Base-by-base conservation (phyloP, 2,329 filamentous ascomycete genomes). In the Xylaria sp. region DNA sequence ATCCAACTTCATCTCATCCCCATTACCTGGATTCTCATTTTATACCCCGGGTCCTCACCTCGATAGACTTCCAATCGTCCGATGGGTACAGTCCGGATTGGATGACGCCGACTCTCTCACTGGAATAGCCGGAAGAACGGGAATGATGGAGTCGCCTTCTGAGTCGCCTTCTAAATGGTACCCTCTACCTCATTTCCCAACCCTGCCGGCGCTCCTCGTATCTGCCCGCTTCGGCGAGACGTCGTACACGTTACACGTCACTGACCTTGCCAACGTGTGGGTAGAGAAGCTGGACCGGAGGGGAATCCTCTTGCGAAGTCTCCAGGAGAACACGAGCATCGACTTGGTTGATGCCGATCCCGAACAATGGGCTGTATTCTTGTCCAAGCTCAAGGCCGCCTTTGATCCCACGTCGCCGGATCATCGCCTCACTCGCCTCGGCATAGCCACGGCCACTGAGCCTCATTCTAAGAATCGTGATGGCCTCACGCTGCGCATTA, bases 191-290 rank as follows among this genome's bases (percentile, higher is more conserved):
- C 75, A 77, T 17, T 81, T 81, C 39, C 73, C 78, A 13, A 77
- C 79, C 20, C 71, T 89, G 5, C 91, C 90, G 11, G 81, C 85
- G 42, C 82, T 94, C 7, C 82, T 94, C 38, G 82, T 91, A 49
- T 91, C 90, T 67, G 81, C 86, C 22, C 74, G 78, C 31, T 88
- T 91, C 73, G 80, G 80, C 5, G 58, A 81, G 17, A 78, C 83
- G 25, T 85, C 87, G 11, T 94, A 94, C 79, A 84, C 81, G 1
- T 76, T 94, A 31, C 84, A 87, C 65, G 75, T 95, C 44, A 93
- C 91, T 2, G 92, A 95, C 75, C 83, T 94, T 66, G 89, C 86
- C 74, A 86, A 89, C 70, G 81, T 94, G n/a, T 96, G 92, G 92
- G 79, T 81, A 29, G 92, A 94, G 78, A 82, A 77, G 9, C 79